Evolutionary conservation across 2,329 filamentous ascomycete genomes (phyloP), one percentile per base, ranked within the genome.

Genomic region (Periconia sp.): DNA sequence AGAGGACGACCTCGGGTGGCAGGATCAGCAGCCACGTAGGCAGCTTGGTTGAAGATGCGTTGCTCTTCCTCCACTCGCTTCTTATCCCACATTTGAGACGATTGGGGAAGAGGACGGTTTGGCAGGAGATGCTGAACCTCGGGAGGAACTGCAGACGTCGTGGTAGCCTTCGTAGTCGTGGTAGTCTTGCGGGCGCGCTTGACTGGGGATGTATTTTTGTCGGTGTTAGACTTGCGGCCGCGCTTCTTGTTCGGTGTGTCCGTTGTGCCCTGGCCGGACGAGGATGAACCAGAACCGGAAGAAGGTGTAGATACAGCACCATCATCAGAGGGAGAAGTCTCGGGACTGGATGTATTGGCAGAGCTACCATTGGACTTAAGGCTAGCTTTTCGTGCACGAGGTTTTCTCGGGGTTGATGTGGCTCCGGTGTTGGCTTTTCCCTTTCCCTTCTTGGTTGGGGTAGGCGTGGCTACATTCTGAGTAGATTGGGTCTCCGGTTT

Each of bases 1-100:
- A 64, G 43, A 5, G 56, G 30, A 31, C 53, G 57, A 15, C 47
- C 30, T 30, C 46, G 51, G 15, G 27, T 2, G 13, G 8, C 13
- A 8, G 45, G 17, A 14, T 51, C 45, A 14, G 20, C 19, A 11
- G 18, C 11, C 1, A 50, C 27, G 6, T 11, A 17, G 30, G 11
- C 49, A 19, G 2, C 45, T 40, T 30, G 48, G 41, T n/a, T 46
- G 6, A 44, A 2, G 14, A 2, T 31, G 23, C 23, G 52, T 14
- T 15, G 27, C 31, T 9, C 27, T 13, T 2, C 44, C 20, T 1
- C 49, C 45, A 13, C 23, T 27, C 23, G 27, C 8, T 20, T 17
- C 37, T 27, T 44, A 50, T 35, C 27, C n/a, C 31, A 50, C n/a
- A 50, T 8, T n/a, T 42, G 17, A n/a, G 45, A 9, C 10, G 37